These are phyloP conservation scores for Backusella liffmaniae DNA, from an alignment of 192 early-diverging fungal genomes.

Conservation along the genomic window DNA sequence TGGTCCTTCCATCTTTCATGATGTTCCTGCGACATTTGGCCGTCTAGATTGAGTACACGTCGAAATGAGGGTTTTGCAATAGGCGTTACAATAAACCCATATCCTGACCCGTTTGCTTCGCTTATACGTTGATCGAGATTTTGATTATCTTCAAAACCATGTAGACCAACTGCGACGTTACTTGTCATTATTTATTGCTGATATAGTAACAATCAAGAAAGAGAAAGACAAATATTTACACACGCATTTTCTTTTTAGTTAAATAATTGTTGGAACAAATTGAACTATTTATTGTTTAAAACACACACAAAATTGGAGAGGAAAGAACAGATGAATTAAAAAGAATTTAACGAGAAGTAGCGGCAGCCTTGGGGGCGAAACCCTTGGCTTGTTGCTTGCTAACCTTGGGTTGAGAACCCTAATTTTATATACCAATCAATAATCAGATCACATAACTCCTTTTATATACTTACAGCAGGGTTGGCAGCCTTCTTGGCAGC, in stretches of 20 bases:
- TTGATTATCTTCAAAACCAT: background rate
- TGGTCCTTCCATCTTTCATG: constrained; percentile 42
- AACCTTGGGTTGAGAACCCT: constrained; percentile 56
- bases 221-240: too few relatives aligned
- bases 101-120: constrained; percentile 30
- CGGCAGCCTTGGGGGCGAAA: constrained; percentile 72
- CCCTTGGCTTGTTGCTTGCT: constrained; percentile 84
- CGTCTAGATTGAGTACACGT: constrained; percentile 41
- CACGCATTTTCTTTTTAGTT: background rate
- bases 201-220: background rate
- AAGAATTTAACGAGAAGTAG: constrained; percentile 75
- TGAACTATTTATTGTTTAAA: background rate
- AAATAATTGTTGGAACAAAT: background rate
- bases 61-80: constrained; percentile 46
- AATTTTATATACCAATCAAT: background rate
- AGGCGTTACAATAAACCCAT: constrained; percentile 55
- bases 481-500: constrained; percentile 80
- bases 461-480: constrained; percentile 23
- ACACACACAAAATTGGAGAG: background rate
- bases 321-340: background rate
- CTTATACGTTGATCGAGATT: constrained; percentile 9
- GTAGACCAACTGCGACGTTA: background rate
- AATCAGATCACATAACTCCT: background rate
- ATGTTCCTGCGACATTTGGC: constrained; percentile 22
- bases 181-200: background rate